Conservation (phyloP, 139 green algal species). For the Chlorella sp. region DNA sequence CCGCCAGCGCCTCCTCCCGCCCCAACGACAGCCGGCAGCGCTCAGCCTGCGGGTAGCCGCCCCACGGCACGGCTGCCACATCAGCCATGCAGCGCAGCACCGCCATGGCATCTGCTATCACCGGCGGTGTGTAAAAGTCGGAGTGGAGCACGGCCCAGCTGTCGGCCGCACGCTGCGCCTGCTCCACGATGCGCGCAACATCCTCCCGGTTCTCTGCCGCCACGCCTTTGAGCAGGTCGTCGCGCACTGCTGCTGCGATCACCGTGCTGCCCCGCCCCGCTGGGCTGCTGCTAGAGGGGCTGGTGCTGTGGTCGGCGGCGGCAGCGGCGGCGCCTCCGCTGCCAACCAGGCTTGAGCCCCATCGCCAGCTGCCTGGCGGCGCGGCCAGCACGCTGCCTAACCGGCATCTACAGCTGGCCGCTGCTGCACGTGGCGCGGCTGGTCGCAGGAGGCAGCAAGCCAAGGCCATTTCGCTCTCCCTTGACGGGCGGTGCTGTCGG, state of each 20-base stretch:
- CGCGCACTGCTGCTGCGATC: not conserved
- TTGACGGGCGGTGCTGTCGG: too few species aligned
- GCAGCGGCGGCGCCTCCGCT: not conserved
- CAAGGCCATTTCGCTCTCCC: too few species aligned
- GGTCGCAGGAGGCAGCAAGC: too few species aligned
- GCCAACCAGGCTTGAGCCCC: not conserved
- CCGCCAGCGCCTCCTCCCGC: conserved; percentile 58
- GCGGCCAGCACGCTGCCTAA: not conserved
- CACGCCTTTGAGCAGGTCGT: conserved; percentile 46
- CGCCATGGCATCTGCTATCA: conserved; percentile 58
- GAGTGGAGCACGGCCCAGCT: conserved; percentile 33
- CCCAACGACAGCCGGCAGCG: conserved; percentile 63
- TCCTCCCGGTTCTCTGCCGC: conserved; percentile 52
- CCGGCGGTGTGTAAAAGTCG: conserved; percentile 67
- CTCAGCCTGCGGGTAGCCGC: conserved; percentile 76
- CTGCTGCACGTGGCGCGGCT: too few species aligned
- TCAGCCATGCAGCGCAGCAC: conserved; percentile 50
- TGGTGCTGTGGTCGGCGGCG: not conserved
- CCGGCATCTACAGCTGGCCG: not conserved
- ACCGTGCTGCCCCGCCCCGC: not conserved
- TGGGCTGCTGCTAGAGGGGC: not conserved
- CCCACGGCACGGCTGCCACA: conserved; percentile 61
- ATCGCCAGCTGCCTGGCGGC: not conserved
- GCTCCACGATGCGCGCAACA: conserved; percentile 71
- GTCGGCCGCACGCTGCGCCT: conserved; percentile 44